Conservation (phyloP, 2,329 filamentous ascomycete genomes). For the Scleromitrula shiraiana region DNA sequence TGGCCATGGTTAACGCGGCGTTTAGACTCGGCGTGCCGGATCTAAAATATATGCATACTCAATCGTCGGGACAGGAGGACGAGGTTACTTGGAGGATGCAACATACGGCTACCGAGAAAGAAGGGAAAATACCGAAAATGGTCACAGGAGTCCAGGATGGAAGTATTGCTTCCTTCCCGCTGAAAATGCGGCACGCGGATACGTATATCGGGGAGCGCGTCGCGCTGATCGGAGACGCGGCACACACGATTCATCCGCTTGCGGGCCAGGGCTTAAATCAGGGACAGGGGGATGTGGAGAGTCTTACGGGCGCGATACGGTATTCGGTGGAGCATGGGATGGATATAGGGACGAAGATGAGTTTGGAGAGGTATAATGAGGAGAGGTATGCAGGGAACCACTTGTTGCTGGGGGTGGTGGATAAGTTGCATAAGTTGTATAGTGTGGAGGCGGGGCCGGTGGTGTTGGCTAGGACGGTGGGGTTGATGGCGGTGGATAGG, state of each 20-base stretch:
- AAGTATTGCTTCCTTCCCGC: constrained; percentile 80
- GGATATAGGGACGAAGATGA: constrained; percentile 73
- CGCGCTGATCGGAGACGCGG: constrained; percentile 87
- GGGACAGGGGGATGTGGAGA: constrained; percentile 80
- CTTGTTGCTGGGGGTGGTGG: constrained; percentile 67
- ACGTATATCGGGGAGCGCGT: constrained; percentile 87
- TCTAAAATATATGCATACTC: constrained; percentile 71
- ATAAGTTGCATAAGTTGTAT: constrained; percentile 91
- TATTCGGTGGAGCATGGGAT: constrained; percentile 74
- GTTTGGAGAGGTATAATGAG: constrained; percentile 71
- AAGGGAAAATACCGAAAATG: constrained; percentile 51
- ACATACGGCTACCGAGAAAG: constrained; percentile 50
- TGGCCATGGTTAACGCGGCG: constrained; percentile 85
- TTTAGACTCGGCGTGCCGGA: constrained; percentile 78
- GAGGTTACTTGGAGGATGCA: constrained; percentile 78
- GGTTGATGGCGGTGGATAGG: constrained; percentile 67
- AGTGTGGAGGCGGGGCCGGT: constrained; percentile 72
- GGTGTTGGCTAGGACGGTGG: constrained; percentile 70
- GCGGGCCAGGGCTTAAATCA: constrained; percentile 93
- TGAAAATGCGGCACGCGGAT: constrained; percentile 88
- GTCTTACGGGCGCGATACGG: constrained; percentile 65
- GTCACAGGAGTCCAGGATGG: constrained; percentile 67
- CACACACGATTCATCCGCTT: constrained; percentile 89
- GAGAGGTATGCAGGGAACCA: constrained; percentile 81
- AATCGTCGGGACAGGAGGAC: constrained; percentile 50